Base-by-base conservation (phyloP, 495 filamentous ascomycete species). In the Hyaloscypha variabilis region DNA sequence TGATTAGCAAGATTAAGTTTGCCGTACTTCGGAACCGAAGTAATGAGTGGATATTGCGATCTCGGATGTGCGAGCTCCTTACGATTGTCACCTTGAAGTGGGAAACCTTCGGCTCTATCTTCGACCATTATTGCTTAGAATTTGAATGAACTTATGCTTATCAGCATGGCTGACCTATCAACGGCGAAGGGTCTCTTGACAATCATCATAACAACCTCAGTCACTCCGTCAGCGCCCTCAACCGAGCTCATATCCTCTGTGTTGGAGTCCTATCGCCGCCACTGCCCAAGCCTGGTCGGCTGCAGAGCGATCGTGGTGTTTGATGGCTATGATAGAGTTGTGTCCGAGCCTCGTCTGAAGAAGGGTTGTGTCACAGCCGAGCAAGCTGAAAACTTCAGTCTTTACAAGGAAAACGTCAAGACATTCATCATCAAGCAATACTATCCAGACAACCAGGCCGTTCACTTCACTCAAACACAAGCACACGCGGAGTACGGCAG, bases 361-460 rank as follows among this genome's bases (percentile, higher is more conserved):
- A 54, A 54, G 26, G 51, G 51, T 0, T 54, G 24, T 2, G 51
- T 54, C 51, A 54, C 51, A 8, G 8, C 51, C 17, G 51, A 54
- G 10, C 51, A 54, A 54, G 51, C 51, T 10, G 11, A 17, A 54
- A 6, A 24, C 17, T 54, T 26, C n/a, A 24, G 17, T 25, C 51
- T 54, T 17, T 54, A 54, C 51, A 54, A 54, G 26, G 51, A 54
- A 25, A 54, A 54, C 26, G 51, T 25, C 4, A 54, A 29, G 51
- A 24, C 24, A 23, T 29, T 54, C 13, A 54, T 54, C 26, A n/a
- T 54, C 51, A 23, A 54, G 8, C 51, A 29, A 11, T 17, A 54
- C 5, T 29, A 13, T 23, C 51, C 8, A 54, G 11, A 23, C 51
- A 23, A 54, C 21, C 51, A 54, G n/a, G n/a, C 5, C 26, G 19